Percentiles rank a stretch among this genome's conserved stretches.
These are phyloP conservation scores for Acacia confusa DNA, from an alignment of 306 rosid species.

Conservation along the genomic window DNA sequence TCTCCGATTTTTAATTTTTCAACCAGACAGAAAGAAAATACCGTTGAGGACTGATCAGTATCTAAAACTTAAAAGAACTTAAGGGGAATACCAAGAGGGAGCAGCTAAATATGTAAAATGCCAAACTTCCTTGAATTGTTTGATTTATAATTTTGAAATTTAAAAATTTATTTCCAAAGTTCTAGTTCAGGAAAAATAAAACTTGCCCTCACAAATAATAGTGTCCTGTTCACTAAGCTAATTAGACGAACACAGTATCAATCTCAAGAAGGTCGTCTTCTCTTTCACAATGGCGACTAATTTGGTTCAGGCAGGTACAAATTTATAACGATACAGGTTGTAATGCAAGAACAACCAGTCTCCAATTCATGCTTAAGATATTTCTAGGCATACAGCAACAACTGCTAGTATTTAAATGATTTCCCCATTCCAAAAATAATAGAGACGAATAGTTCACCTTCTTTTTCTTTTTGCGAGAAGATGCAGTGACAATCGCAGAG, in stretches of 20 bases:
- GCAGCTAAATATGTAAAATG: neutral
- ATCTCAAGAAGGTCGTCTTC: neutral
- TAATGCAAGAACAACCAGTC: neutral
- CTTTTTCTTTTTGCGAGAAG: conserved; percentile 48
- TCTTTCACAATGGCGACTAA: neutral
- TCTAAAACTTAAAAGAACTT: neutral
- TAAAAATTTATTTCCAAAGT: neutral
- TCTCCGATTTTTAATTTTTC: neutral
- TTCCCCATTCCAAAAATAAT: neutral
- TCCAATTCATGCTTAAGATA: neutral
- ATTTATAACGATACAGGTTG: neutral
- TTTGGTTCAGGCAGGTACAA: neutral
- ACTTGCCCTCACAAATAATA: too few species aligned
- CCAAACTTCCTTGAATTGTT: neutral
- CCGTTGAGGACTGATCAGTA: neutral
- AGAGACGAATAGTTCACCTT: conserved; percentile 43
- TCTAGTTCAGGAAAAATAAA: neutral
- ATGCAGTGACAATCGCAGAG: conserved; percentile 37
- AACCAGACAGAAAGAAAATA: neutral
- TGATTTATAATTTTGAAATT: too few species aligned
- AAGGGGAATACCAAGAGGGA: neutral
- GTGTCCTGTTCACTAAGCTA: neutral
- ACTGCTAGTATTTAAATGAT: neutral
- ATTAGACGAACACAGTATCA: neutral
- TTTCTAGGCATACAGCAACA: neutral